Evolutionary conservation across 257 asterid species (phyloP), one percentile per base, ranked within the genome.

Genomic region (Echites panduratus): DNA sequence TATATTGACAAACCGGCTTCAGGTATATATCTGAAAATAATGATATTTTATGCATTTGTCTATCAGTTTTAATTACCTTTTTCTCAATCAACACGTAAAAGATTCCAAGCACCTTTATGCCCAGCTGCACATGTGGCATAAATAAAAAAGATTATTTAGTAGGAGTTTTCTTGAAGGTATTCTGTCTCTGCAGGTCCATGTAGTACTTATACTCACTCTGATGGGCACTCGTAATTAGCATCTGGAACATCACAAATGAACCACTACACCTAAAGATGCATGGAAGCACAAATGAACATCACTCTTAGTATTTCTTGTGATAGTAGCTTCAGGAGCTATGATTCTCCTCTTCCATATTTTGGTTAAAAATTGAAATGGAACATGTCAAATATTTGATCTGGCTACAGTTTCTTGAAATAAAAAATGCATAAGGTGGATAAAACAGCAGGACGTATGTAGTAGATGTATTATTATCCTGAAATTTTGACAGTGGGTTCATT

Each of bases 1-100:
- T 82, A 94, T 94, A 78, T 79, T 94, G 82, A 94, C 99, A 14
- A 94, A 94, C 85, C 90, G 99, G 85, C 99, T 94, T 83, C 99
- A 94, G 99, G 99, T 94, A 84, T 84, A 79, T 71, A 65, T 58
- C 73, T 74, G 44, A 79, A 53, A 71, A 45, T 72, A 54, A 65
- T 70, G 38, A 71, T 67, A 48, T 79, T 56, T 71, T 40, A 64
- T 77, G 50, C 70, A 75, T 76, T 52, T 70, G 41, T 52, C 64
- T 63, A 27, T 68, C 56, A 48, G 41, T 59, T 50, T 66, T 77
- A 19, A 27, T 71, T 53, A 56, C 67, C 38, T 56, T 73, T 72
- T 54, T 63, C 38, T 63, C 35, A 24, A 56, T 47, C 45, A 57
- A 61, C 17, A 49, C 67, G 13, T 20, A 20, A 3, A 41, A 66